Conservation (phyloP, 345 rosid species). For the Triadica sebifera region DNA sequence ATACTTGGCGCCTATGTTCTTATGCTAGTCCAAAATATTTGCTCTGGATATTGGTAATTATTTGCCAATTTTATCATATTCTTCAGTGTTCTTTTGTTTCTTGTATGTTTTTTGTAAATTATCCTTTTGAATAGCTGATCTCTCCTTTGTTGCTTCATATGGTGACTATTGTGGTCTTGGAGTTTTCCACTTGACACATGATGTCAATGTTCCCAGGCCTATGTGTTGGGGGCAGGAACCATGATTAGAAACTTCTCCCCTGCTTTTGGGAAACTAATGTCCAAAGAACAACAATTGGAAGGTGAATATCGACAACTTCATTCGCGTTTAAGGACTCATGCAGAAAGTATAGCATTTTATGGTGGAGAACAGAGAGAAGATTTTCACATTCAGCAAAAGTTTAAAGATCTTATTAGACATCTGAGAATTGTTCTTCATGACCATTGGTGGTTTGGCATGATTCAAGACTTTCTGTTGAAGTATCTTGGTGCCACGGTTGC, state of each 20-base stretch:
- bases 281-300: constrained; percentile 91
- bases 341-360: constrained; percentile 98
- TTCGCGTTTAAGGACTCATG: constrained; percentile 95
- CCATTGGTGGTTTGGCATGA: constrained; percentile 99
- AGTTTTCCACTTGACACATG: constrained; percentile 17
- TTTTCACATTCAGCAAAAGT: constrained; percentile 82
- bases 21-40: constrained; percentile 97
- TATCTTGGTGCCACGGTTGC: constrained; percentile 97
- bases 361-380: constrained; percentile 94
- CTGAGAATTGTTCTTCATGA: constrained; percentile 77
- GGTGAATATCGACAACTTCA: constrained; percentile 97
- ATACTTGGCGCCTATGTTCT: constrained; percentile 95
- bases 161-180: constrained; percentile 21
- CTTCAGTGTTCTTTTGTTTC: not conserved
- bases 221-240: constrained; percentile 87
- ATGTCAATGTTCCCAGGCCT: constrained; percentile 52
- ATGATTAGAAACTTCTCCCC: constrained; percentile 89
- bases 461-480: constrained; percentile 92
- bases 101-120: not conserved
- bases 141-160: not conserved
- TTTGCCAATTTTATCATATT: constrained; percentile 13
- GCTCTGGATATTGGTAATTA: constrained; percentile 88
- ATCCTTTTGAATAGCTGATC: constrained; percentile 9
- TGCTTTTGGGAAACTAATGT: constrained; percentile 89
- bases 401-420: constrained; percentile 69